Base-by-base conservation (phyloP, 2,329 filamentous ascomycete species). In the Xylariaceae sp. region DNA sequence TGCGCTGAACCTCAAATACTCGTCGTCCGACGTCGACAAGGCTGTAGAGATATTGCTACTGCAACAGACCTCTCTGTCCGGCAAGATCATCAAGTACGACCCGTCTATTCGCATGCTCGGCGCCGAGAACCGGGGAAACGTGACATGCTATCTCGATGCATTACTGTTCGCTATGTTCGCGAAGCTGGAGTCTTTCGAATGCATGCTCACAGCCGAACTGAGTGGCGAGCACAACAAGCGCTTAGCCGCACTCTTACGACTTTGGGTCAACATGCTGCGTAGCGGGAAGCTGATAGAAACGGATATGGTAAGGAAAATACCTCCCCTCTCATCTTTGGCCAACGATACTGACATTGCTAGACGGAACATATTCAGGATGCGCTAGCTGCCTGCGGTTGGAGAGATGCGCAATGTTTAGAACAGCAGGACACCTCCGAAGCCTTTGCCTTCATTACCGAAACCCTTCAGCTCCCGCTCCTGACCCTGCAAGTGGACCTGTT, bases 381-480 rank as follows among this genome's bases (percentile, higher is more conserved):
- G 8, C 60, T 96, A 24, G 80, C 82, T 13, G 81, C 80, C 33
- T 95, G 89, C 55, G 92, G 90, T 4, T 96, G 92, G 92, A 64
- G 73, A 46, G 88, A 93, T 37, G 89, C 89, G 29, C 72, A 74
- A 15, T 61, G 74, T 37, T 55, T 85, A n/a, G 74, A 80, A 47
- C 92, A 96, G 53, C 92, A 98, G 60, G 92, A 98, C 58, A 86
- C 87, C 0, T 95, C 92, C 0, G 92, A 98, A 59, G 89, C 89
- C 1, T 96, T 96, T 55, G 85, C 81, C 0, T 95, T 95, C 56
- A 88, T 98, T 43, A 94, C 90, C 1, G 89, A 88, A 45, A 87
- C 82, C 15, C 70, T 98, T 14, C 81, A 94, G 48, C 61, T 96
- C 12, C 92, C 92, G 5, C 68, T 96, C 2, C 71, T 96, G 17